Percentiles rank a stretch among this genome's conserved stretches.
These are phyloP conservation scores for Rhododendron simsii DNA, from an alignment of 148 eudicot species.

Conservation along the genomic window DNA sequence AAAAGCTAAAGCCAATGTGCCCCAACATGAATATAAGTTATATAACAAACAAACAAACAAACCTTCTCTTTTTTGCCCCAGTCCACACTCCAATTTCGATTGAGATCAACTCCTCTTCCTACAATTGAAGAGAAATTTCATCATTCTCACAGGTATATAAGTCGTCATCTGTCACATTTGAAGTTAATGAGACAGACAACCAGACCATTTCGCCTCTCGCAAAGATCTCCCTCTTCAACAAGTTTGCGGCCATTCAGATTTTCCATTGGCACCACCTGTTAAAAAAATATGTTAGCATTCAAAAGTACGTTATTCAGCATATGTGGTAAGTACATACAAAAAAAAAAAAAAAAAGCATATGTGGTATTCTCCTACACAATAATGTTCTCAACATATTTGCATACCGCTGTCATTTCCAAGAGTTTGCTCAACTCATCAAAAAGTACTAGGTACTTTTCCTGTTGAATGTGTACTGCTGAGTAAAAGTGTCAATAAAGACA, in stretches of 20 bases:
- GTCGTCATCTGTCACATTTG: slow-evolving; percentile 2
- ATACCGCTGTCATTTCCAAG: background rate
- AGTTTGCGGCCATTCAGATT: slow-evolving; percentile 89
- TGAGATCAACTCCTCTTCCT: slow-evolving; percentile 99
- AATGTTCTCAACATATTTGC: background rate
- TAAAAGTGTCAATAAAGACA: background rate
- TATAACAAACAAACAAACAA: background rate
- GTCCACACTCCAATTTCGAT: slow-evolving; percentile 98
- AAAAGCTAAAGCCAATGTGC: background rate
- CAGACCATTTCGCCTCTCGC: slow-evolving; percentile 93
- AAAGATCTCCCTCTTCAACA: slow-evolving; percentile 91
- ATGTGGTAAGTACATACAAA: too few species aligned
- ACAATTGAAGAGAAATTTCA: slow-evolving; percentile 25
- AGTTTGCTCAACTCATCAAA: background rate
- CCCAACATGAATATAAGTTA: background rate
- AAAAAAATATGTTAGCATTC: slow-evolving; percentile 11
- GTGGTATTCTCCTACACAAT: background rate
- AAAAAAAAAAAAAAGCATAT: background rate
- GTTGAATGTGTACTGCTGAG: background rate
- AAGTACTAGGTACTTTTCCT: background rate
- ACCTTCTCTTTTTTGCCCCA: slow-evolving; percentile 99
- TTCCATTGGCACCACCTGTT: slow-evolving; percentile 89
- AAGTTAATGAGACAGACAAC: slow-evolving; percentile 12
- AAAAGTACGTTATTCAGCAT: background rate
- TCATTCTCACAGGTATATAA: slow-evolving; percentile 7